Percentiles rank a stretch among this genome's conserved stretches.
phyloP scores from a whole-genome alignment of 208 protist genomes.

The Sergeia podlipaevii region DNA sequence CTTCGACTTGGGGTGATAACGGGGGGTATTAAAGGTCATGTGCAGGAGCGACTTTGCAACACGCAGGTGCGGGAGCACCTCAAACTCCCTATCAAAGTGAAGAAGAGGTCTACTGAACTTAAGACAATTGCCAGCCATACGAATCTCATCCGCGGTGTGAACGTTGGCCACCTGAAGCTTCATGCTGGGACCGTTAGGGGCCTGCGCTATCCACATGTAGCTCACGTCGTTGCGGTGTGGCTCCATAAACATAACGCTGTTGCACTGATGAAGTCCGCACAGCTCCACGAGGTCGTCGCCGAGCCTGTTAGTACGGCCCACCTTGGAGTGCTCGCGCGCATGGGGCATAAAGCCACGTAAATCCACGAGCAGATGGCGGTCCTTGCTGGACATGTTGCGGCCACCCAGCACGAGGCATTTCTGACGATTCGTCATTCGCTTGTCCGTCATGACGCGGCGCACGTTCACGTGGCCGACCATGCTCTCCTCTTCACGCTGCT shows the following conservation, averaged over 20 bases:
- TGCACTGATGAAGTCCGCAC: slow-evolving; percentile 91
- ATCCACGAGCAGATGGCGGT: slow-evolving; percentile 94
- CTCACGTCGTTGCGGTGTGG: slow-evolving; percentile 83
- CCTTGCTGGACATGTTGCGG: slow-evolving; percentile 86
- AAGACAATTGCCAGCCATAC: slow-evolving; percentile 98
- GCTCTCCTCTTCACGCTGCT: slow-evolving; percentile 22
- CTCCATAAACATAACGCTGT: slow-evolving; percentile 93
- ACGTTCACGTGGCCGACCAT: slow-evolving; percentile 60
- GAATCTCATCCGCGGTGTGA: slow-evolving; percentile 97
- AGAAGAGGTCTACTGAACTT: slow-evolving; percentile 96
- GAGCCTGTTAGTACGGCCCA: slow-evolving; percentile 72
- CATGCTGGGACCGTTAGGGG: slow-evolving; percentile 91
- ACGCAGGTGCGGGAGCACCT: slow-evolving; percentile 82
- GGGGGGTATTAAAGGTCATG: slow-evolving; percentile 95
- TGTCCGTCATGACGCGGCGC: slow-evolving; percentile 52
- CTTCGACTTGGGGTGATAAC: slow-evolving; percentile 96
- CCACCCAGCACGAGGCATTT: slow-evolving; percentile 92
- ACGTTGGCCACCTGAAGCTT: slow-evolving; percentile 96
- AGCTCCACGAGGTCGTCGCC: slow-evolving; percentile 84
- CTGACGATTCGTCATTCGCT: slow-evolving; percentile 91
- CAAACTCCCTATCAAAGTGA: slow-evolving; percentile 97
- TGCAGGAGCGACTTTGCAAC: slow-evolving; percentile 96
- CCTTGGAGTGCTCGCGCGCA: slow-evolving; percentile 89
- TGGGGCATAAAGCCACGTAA: slow-evolving; percentile 93
- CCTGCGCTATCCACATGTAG: slow-evolving; percentile 94